Evolutionary conservation across 495 filamentous ascomycete genomes (phyloP).

Genomic region (Achaetomiella virescens): DNA sequence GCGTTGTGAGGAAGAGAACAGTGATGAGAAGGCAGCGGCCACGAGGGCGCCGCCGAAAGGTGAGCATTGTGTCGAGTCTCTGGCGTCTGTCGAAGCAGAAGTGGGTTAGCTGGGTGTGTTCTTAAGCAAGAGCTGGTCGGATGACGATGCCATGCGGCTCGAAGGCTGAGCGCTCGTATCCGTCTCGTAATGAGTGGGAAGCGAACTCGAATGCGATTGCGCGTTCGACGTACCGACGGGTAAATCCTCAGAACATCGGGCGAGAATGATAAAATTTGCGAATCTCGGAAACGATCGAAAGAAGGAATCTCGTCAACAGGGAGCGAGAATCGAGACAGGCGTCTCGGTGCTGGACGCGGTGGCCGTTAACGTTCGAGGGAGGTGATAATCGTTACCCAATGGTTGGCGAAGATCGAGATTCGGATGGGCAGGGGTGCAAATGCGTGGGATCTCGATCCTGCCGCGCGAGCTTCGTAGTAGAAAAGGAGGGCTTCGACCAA

Average conservation of each 20-base stretch:
- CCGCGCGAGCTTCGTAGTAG: conserved; percentile 9
- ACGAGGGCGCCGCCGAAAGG: conserved; percentile 68
- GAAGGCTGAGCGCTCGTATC: background rate
- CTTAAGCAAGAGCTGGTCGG: background rate
- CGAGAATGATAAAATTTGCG: background rate
- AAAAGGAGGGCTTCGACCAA: background rate
- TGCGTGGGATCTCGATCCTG: conserved; percentile 20
- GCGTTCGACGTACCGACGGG: background rate
- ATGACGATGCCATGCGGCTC: background rate
- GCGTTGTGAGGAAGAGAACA: conserved; percentile 64
- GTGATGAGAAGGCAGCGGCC: conserved; percentile 61
- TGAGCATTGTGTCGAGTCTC: conserved; percentile 40
- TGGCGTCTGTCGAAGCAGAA: conserved; percentile 7
- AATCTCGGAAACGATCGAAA: background rate
- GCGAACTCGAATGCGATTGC: background rate
- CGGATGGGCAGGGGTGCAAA: conserved; percentile 13
- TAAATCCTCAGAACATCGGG: background rate
- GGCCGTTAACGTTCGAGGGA: background rate
- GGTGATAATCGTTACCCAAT: background rate
- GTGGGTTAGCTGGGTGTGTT: background rate
- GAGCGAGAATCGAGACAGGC: background rate
- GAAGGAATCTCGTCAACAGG: background rate
- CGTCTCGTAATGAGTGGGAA: background rate
- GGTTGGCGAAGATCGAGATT: too few relatives aligned
- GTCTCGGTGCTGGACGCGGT: background rate